Conservation (phyloP, 2,329 filamentous ascomycete genomes). For the Verticillium nubilum region DNA sequence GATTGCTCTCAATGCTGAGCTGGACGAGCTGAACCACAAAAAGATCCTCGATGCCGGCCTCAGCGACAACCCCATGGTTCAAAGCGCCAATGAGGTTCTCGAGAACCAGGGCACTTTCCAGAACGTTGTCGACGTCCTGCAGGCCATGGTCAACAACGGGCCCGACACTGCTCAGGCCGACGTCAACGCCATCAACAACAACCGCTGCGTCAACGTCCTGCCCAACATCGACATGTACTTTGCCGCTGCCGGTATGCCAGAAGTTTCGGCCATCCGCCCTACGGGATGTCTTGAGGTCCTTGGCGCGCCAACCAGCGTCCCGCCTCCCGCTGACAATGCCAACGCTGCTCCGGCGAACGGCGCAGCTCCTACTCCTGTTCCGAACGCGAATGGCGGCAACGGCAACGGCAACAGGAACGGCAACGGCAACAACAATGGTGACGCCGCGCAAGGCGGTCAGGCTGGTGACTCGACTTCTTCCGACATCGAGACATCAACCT, state of each 20-base stretch:
- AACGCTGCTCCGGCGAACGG: not conserved
- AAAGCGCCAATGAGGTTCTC: constrained; percentile 12
- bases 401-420: not conserved
- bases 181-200: constrained; percentile 15
- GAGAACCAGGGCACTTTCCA: constrained; percentile 15
- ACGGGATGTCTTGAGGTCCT: constrained; percentile 14
- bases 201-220: constrained; percentile 16
- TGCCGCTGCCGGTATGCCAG: constrained; percentile 11
- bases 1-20: constrained; percentile 16
- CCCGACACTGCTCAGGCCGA: constrained; percentile 15
- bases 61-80: constrained; percentile 6
- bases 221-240: constrained; percentile 18
- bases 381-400: not conserved
- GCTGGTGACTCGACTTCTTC: not conserved
- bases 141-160: constrained; percentile 14
- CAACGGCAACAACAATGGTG: constrained; percentile 1
- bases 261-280: constrained; percentile 9
- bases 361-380: not conserved
- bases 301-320: not conserved
- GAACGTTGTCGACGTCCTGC: constrained; percentile 13
- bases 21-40: constrained; percentile 17
- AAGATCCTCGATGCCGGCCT: constrained; percentile 13
- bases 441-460: not conserved
- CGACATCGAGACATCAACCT: not conserved
- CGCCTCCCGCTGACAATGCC: constrained; percentile 1